These are phyloP conservation scores for Dioscorea alata DNA, from an alignment of 106 monocot genomes.

Conservation along the genomic window DNA sequence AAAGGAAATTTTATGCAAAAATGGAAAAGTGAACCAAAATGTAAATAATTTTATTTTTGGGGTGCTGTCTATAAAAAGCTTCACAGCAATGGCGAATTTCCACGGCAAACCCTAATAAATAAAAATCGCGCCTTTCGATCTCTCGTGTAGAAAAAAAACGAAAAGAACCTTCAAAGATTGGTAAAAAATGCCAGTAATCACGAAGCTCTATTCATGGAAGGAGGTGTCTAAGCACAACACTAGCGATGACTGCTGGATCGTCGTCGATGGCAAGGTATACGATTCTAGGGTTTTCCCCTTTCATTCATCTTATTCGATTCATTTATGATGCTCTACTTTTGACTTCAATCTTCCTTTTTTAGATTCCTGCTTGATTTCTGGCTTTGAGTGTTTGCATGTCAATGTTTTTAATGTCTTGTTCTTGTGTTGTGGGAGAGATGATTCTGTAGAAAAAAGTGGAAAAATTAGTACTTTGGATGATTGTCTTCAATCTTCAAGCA, in stretches of 20 bases:
- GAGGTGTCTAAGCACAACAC: conserved; percentile 30
- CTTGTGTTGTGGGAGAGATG: neutral
- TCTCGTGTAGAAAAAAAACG: neutral
- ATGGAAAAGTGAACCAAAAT: neutral
- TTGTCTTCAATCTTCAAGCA: too few relatives aligned
- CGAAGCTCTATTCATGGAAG: conserved; percentile 27
- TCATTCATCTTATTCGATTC: neutral
- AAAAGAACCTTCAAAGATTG: neutral
- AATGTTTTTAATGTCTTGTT: neutral
- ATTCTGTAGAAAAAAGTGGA: too few relatives aligned
- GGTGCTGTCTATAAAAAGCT: neutral
- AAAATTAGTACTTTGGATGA: too few relatives aligned
- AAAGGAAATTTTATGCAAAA: neutral
- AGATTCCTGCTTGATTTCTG: too few relatives aligned
- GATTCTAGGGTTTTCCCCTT: too few relatives aligned
- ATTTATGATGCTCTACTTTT: neutral
- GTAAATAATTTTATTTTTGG: neutral
- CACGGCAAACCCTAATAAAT: neutral
- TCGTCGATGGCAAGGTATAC: conserved; percentile 33
- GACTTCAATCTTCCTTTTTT: neutral
- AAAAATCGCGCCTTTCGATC: neutral
- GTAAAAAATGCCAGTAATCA: conserved; percentile 25
- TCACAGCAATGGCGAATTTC: neutral
- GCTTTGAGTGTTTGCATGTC: neutral
- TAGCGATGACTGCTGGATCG: conserved; percentile 36